Conservation (phyloP, 495 filamentous ascomycete species). For the Hypomontagnella monticulosa region DNA sequence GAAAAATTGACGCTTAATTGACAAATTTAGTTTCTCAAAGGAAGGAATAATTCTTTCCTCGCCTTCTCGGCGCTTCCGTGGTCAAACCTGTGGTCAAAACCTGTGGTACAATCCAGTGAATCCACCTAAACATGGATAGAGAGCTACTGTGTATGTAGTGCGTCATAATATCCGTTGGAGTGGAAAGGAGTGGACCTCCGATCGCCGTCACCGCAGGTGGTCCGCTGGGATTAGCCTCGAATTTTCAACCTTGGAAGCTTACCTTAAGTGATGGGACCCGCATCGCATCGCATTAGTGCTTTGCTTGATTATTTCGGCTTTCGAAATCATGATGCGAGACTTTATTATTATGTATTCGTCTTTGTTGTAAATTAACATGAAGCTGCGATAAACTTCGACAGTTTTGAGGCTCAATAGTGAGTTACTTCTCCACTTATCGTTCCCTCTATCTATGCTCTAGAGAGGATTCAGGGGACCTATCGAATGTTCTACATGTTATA, state of each 20-base stretch:
- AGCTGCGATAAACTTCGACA: neutral
- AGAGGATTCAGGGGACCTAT: neutral
- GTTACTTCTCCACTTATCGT: too few relatives aligned
- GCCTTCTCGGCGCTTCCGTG: slow-evolving; percentile 35
- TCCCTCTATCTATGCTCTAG: too few relatives aligned
- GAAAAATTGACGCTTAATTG: neutral
- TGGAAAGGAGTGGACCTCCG: slow-evolving; percentile 18
- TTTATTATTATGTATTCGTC: too few relatives aligned
- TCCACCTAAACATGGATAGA: slow-evolving; percentile 9
- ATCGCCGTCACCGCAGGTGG: slow-evolving; percentile 28
- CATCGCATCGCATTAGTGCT: too few relatives aligned
- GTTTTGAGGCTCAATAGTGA: neutral
- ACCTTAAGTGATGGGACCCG: too few relatives aligned
- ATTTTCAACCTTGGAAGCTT: neutral
- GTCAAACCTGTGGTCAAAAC: slow-evolving; percentile 25
- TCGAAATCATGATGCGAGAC: too few relatives aligned
- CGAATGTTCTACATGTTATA: slow-evolving; percentile 23
- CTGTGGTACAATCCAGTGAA: too few relatives aligned
- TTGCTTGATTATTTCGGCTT: too few relatives aligned
- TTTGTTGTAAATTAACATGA: too few relatives aligned
- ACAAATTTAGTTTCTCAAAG: neutral
- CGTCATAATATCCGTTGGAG: slow-evolving; percentile 38
- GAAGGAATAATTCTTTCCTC: slow-evolving; percentile 17
- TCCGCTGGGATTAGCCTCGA: slow-evolving; percentile 13
- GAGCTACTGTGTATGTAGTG: slow-evolving; percentile 23